phyloP scores from a whole-genome alignment of 2,329 filamentous ascomycete genomes.

The Hymenoscyphus fraxineus region DNA sequence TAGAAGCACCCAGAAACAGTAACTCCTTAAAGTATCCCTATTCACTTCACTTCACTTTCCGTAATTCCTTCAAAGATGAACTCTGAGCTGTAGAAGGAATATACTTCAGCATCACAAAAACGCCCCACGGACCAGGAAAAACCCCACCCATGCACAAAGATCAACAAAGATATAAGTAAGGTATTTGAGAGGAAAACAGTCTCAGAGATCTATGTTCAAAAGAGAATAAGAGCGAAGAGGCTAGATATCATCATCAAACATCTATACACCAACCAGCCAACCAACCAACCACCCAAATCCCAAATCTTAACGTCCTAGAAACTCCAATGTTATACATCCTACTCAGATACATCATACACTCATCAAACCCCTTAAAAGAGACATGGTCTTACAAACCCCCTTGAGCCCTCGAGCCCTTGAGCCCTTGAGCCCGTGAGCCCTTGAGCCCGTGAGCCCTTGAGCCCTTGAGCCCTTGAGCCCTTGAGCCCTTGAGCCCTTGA shows the following conservation, averaged over 20 bases:
- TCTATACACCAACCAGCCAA: neutral
- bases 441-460: too few species aligned
- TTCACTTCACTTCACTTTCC: too few species aligned
- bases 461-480: too few species aligned
- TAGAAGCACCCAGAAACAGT: too few species aligned
- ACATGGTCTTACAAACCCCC: neutral
- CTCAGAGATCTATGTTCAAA: neutral
- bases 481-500: too few species aligned
- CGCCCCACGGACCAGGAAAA: too few species aligned
- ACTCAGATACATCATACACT: neutral
- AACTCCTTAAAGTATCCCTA: too few species aligned
- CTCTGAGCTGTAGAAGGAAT: too few species aligned
- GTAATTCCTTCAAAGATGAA: neutral
- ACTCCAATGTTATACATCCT: neutral
- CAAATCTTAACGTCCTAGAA: neutral
- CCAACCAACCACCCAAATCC: neutral
- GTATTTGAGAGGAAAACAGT: neutral
- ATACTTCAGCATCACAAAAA: neutral
- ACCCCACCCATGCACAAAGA: too few species aligned
- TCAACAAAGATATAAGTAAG: neutral
- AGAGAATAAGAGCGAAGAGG: constrained; percentile 1
- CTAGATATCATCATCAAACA: neutral
- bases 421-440: too few species aligned
- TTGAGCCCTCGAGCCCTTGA: too few species aligned
- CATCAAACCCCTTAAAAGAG: neutral